Base-by-base conservation (phyloP, 2,329 filamentous ascomycete species). In the Monosporascus sp. region DNA sequence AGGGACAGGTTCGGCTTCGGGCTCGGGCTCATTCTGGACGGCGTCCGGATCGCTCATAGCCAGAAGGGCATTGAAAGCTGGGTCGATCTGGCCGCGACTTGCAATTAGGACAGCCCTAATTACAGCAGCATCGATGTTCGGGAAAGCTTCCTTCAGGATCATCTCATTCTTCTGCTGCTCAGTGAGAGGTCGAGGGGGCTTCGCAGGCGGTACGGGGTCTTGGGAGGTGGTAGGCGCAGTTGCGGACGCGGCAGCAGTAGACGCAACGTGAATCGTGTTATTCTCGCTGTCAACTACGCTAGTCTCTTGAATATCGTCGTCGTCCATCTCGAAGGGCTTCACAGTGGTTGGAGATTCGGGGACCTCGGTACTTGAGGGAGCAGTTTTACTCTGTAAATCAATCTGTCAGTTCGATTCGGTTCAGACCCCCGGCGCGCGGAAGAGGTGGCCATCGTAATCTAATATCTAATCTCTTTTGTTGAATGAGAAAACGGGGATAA, bases 81-180 rank as follows among this genome's bases (percentile, higher is more conserved):
- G 89, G 71, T 99, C 94, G 48, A 97, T 86, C 65, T 87, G 85
- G 55, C 92, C 93, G 54, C 86, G 81, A 69, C 94, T 97, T 15
- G 94, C 94, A 24, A 82, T 80, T 59, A 99, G 74, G 0, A 99
- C 88, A 31, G 94, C 94, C 71, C 87, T 96, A 70, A 99, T 82
- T 47, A 99, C 88, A 45, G 84, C 71, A 7, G 74, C 69, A 51
- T 99, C 94, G 56, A 97, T 89, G 52, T 77, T 81, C 0, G 94
- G 94, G 65, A 99, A 99, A 0, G 94, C 94, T 71, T 99, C 94
- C 70, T 90, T 93, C 52, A 99, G 78, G 3, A 91, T 97, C 63
- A 84, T 82, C 72, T 93, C 88, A 48, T 91, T 91, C 75, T 96
- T 88, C 71, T 96, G 87, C 56, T 87, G 81, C 58, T 94, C 87